These are phyloP conservation scores for Toxoplasma gondii DNA, from an alignment of 169 alveolate genomes.

Conservation along the genomic window DNA sequence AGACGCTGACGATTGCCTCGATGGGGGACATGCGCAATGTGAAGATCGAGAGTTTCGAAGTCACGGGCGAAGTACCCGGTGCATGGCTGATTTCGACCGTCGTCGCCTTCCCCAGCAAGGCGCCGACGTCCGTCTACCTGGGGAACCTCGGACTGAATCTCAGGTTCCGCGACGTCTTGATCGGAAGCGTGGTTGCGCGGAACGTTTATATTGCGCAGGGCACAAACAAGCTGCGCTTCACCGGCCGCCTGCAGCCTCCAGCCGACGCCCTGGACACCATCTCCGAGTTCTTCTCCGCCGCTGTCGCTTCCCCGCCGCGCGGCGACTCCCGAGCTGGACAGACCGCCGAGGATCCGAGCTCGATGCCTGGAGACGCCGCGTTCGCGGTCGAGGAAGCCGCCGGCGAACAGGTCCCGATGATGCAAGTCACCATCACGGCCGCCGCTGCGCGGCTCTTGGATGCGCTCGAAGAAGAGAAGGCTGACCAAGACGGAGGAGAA, in stretches of 20 bases:
- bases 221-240: neutral
- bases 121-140: constrained; percentile 26
- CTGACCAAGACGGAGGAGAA: neutral
- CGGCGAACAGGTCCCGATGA: neutral
- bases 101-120: constrained; percentile 1
- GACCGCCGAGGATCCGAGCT: neutral
- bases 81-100: constrained; percentile 26
- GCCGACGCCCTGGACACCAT: neutral
- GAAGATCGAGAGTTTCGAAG: constrained; percentile 14
- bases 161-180: neutral
- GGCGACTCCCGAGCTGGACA: neutral
- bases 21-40: constrained; percentile 19
- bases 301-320: neutral
- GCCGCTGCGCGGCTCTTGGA: neutral
- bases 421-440: neutral
- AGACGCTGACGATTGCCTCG: neutral
- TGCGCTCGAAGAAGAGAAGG: neutral
- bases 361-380: neutral
- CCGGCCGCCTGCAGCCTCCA: constrained; percentile 23
- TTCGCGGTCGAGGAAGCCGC: neutral
- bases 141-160: constrained; percentile 4
- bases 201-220: constrained; percentile 14
- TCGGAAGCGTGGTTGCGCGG: constrained; percentile 6
- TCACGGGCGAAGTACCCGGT: constrained; percentile 11
- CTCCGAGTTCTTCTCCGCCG: constrained; percentile 9